Evolutionary conservation across 164 flowering plant genomes (phyloP), one percentile per base, ranked within the genome.

Genomic region (Litsea cubeba): DNA sequence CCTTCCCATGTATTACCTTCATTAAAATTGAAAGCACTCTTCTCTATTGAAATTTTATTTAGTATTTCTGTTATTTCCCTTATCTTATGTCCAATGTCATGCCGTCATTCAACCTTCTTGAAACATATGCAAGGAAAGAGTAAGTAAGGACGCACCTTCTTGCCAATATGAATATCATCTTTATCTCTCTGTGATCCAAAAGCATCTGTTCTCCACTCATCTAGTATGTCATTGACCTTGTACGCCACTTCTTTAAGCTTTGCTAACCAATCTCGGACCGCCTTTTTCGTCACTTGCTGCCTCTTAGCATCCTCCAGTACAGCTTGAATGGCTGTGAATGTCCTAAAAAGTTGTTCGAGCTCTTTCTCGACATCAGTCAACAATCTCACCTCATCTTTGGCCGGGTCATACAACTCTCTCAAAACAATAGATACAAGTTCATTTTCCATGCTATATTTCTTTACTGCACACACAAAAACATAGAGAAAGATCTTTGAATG

Each of bases 171-270:
- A 35, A 35, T 15, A 18, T 54, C 58, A 54, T 54, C 20, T 18
- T 3, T 18, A 2, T 54, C 12, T 54, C 58, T 3, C 15, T 18
- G 5, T 63, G 66, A 12, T 24, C 5, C 11, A 15, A 24, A 12
- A 22, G 26, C 66, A 20, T 63, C 40, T 14, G 25, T 28, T 17
- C 6, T 71, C 40, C 46, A 54, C 24, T 62, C 74, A 60, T 72
- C 68, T 20, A 72, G 67, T 6, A 62, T 28, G 64, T 72, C 50
- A 2, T 72, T 68, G 18, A 62, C 24, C 60, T 72, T 68, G 26
- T 72, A 72, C 2, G 68, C 24, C 23, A 30, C 65, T 10, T 72
- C 50, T 35, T 62, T 58, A 20, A 72, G 23, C 20, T 30, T 58
- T 15, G 18, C 22, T 23, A 72, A 20, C 74, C 74, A 72, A 18